Base-by-base conservation (phyloP, 1,284 basidiomycete species). In the Crepidotus sp. region DNA sequence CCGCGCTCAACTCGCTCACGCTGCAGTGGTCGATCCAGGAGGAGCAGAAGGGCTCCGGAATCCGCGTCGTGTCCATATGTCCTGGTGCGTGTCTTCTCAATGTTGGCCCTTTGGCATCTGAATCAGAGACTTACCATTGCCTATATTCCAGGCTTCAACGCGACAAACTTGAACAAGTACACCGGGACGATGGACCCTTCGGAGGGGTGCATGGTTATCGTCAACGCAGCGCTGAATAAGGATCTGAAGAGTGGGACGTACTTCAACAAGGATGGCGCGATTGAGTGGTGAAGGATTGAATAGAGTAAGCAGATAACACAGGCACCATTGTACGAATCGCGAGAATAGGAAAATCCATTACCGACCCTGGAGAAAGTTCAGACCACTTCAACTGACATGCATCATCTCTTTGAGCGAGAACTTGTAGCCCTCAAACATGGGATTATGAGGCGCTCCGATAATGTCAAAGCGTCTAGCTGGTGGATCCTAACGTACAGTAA, bases 381-480 rank as follows among this genome's bases (percentile, higher is more conserved):
- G 21, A 22, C 3, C 4, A 22, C 21, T 22, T n/a, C n/a, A n/a
- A n/a, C n/a, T n/a, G n/a, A n/a, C n/a, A n/a, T n/a, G n/a, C n/a
- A n/a, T n/a, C n/a, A n/a, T n/a, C n/a, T n/a, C n/a, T n/a, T n/a
- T n/a, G n/a, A n/a, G n/a, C n/a, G n/a, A 22, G 21, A 22, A 22
- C 6, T 22, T 6, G 6, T 6, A 22, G 21, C 21, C 21, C 3
- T 6, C 6, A 3, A 3, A 6, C 21, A 22, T 22, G n/a, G n/a
- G 21, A 22, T 22, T 22, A 22, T 22, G 21, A 22, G 6, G 4
- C 21, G 24, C 24, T 33, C 15, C 22, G 25, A 22, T 36, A 42
- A 29, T 42, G 15, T 31, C 37, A 37, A 33, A 43, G 36, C 17
- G 36, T 50, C 52, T 51, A 54, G 46, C 42, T 42, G 14, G 55